Base-by-base conservation (phyloP, 257 asterid genomes). In the Misopates orontium region DNA sequence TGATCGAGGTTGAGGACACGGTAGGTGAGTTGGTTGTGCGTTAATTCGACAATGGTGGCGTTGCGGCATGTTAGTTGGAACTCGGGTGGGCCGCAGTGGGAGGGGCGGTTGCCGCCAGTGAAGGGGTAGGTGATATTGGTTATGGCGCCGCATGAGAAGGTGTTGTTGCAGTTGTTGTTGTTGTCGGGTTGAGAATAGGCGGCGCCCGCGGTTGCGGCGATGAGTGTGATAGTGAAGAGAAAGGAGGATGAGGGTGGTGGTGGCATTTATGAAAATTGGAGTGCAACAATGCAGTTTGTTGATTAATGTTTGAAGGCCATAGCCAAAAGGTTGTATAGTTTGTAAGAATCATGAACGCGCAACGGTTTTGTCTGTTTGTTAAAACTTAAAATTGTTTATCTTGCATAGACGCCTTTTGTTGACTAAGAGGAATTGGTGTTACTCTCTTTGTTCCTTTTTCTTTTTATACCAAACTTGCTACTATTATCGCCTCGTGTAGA, bases 61-160 rank as follows among this genome's bases (percentile, higher is more conserved):
- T 57, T 21, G 2, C 56, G 70, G 81, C 96, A 85, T 10, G 80
- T 71, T 71, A 84, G 83, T 1, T 67, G 47, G 77, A 77, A 77
- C 6, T 73, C 85, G 3, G 89, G 91, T 45, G 60, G 77, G 20
- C 95, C 92, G 62, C 92, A 84, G 79, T 75, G 68, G 42, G 78
- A 60, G 54, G 87, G 90, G 55, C 92, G 95, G 71, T 67, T 79
- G 31, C 78, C 82, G 39, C 88, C 87, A 44, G 66, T 56, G 78
- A 86, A 84, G 40, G 95, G 92, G 62, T 79, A 84, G 54, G 86
- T 53, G 56, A 89, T 22, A 71, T 77, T 62, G 31, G 41, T 49
- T 60, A 85, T 60, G 0, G 62, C 3, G 36, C 89, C 89, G 66
- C 97, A 86, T 0, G 81, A 69, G 86, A 81, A 88, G 60, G 83